Conservation (phyloP, 2,329 filamentous ascomycete genomes). For the Fusarium burgessii region DNA sequence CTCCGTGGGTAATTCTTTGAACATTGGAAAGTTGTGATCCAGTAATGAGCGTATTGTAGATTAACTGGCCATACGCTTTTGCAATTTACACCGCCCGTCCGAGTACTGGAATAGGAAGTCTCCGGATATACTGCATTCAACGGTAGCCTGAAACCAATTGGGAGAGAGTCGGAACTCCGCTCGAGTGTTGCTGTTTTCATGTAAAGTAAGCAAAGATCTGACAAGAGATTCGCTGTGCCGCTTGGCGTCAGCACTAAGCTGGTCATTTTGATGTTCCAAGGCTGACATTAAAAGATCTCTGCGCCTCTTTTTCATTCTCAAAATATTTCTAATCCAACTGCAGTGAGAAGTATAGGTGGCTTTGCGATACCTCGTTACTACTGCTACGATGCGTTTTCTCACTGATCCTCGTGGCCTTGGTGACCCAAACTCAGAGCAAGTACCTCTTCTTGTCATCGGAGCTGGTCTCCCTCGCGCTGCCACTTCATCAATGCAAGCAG, state of each 20-base stretch:
- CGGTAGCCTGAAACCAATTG: background rate
- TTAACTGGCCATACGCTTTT: too few relatives aligned
- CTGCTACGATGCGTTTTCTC: conserved; percentile 32
- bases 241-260: conserved; percentile 14
- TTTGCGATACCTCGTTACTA: background rate
- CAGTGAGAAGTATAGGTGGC: too few relatives aligned
- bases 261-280: background rate
- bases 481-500: conserved; percentile 53
- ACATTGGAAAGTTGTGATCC: background rate
- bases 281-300: background rate
- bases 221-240: background rate
- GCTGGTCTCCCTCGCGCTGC: conserved; percentile 52
- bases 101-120: background rate
- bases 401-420: conserved; percentile 22
- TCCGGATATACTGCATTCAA: background rate
- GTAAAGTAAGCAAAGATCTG: background rate
- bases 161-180: background rate
- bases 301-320: background rate
- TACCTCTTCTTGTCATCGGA: conserved; percentile 43
- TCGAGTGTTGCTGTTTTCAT: accelerated
- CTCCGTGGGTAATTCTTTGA: too few relatives aligned
- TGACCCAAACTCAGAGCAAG: background rate
- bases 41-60: background rate
- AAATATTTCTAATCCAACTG: accelerated
- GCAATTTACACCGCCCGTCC: background rate